Evolutionary conservation across 1,139 yeast species (phyloP), one percentile per base, ranked within the genome.

Genomic region (Pichia sp.): DNA sequence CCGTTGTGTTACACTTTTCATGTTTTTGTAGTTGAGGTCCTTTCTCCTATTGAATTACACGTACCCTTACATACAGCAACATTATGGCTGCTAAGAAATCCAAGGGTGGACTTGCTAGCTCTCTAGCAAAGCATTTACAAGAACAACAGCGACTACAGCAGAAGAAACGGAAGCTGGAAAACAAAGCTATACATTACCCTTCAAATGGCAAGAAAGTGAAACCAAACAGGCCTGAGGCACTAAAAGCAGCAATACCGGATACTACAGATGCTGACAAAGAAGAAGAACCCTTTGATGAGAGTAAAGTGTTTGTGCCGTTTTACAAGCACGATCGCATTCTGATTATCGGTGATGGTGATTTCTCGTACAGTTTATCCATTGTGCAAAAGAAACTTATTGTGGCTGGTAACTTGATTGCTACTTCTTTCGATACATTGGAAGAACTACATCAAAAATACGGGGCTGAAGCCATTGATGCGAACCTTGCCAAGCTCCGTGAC

Each of bases 321-420:
- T 51, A 47, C 0, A 44, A 47, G 1, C 66, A 69, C 2, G 78
- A 79, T 37, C 65, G 69, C 3, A 57, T 86, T 0, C 48, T 88
- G 18, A 62, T 88, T 14, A 71, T 88, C 2, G 98, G 98, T 12
- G 98, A 88, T 53, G 95, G 96, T 2, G 97, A 91, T 55, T 86
- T 87, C 52, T 80, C 96, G 3, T 91, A 74, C 62, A 83, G 96
- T 0, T 60, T 65, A 33, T 71, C 91, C 14, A 61, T 85, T 10
- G 56, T 87, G 6, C 63, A 66, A 35, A 65, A 72, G 33, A 67
- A 64, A 5, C 66, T 67, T 32, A 66, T 76, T 2, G 44, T 53
- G 16, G 75, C 81, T 0, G 64, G 63, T 12, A 72, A 73, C 35
- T 51, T 87, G 26, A 66, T 82, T 5, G 84, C 93, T 1, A 85